Evolutionary conservation across 495 filamentous ascomycete species (phyloP), one percentile per base, ranked within the genome.

Genomic region (Penicillium arizonense): DNA sequence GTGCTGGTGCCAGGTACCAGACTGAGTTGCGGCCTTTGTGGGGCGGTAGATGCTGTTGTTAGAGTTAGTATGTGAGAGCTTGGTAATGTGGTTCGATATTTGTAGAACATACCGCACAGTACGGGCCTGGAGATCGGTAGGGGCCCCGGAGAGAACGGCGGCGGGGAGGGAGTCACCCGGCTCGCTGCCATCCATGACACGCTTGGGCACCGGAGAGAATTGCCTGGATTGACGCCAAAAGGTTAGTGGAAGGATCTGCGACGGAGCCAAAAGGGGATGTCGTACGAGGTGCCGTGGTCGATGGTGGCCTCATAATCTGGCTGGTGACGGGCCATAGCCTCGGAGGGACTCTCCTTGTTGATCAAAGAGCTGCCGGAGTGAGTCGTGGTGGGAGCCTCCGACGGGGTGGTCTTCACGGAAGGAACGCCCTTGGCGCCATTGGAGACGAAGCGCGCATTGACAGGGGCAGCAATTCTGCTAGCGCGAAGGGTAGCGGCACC

Each of bases 1-100:
- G 59, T 88, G 84, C 47, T 78, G 71, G 57, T 89, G 85, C 84
- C 87, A 91, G 53, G 81, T 82, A 62, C 93, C 93, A 26, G 92
- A 97, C 68, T 99, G 94, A 9, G 93, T 96, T 36, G 94, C 91
- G 26, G 95, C 80, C 70, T 99, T 99, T 46, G 90, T 67, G 14
- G 89, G 89, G 58, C 86, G 82, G 77, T 86, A 97, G 71, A 98
- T 98, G 44, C 92, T 96, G 59, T 47, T 8, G 52, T 59, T 50
- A 67, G 58, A 58, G 20, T 72, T 46, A 66, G 54, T 44, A 30
- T 48, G 16, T 28, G 47, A 38, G 37, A 42, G 6, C 7, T 24
- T 21, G 50, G 11, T 10, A 21, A 37, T 37, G 7, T n/a, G 9
- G 44, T 26, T 35, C 23, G 13, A 21, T 18, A 16, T 16, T 16